phyloP scores from a whole-genome alignment of 176 grass and related monocot species.

The Lolium perenne region DNA sequence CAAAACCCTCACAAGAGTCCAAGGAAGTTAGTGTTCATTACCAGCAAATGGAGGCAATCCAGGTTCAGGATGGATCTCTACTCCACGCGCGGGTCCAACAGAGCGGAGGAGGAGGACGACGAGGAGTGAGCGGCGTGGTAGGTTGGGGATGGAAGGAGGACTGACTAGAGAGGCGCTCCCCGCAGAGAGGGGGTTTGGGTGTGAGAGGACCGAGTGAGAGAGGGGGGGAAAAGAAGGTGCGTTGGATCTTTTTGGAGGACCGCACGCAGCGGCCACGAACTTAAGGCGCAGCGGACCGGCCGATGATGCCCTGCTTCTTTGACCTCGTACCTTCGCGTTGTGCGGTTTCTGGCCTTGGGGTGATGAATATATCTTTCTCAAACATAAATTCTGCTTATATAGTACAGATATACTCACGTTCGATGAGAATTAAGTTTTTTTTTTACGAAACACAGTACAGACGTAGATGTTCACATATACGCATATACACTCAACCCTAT shows the following conservation, averaged over 20 bases:
- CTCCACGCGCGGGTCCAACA: not conserved
- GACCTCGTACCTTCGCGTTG: not conserved
- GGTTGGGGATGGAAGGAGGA: not conserved
- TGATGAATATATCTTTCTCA: not conserved
- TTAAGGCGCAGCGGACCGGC: not conserved
- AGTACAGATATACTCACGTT: too few species aligned
- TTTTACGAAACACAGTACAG: too few species aligned
- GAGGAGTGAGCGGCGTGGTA: not conserved
- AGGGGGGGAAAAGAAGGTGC: not conserved
- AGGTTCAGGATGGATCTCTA: not conserved
- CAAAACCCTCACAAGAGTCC: not conserved
- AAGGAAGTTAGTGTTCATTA: not conserved
- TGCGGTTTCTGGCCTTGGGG: not conserved
- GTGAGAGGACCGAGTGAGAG: not conserved
- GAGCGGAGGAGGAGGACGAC: not conserved
- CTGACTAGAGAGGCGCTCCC: not conserved
- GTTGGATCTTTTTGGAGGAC: not conserved
- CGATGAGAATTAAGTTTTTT: too few species aligned
- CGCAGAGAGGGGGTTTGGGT: not conserved
- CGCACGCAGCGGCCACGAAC: not conserved
- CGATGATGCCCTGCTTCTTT: not conserved
- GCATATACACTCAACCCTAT: too few species aligned
- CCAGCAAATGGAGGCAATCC: conserved; percentile 3
- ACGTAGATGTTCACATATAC: too few species aligned
- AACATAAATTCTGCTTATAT: too few species aligned